These are phyloP conservation scores for Capsicum rhomboideum DNA, from an alignment of 257 asterid species.

Conservation along the genomic window DNA sequence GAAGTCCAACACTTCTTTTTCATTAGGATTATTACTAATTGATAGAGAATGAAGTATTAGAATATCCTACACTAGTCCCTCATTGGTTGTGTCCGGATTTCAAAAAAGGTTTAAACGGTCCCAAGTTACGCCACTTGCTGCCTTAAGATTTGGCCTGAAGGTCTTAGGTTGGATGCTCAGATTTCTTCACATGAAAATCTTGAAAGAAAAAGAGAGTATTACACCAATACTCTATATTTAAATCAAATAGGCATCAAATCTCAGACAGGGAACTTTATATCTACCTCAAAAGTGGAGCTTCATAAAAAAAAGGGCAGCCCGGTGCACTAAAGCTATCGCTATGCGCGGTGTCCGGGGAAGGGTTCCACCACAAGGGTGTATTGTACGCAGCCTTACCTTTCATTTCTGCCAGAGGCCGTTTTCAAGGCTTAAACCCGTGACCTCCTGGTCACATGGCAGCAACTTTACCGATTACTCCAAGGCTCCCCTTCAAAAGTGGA, in stretches of 20 bases:
- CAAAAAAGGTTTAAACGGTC: too few species aligned
- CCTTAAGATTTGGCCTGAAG: not conserved
- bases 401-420: too few species aligned
- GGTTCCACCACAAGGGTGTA: too few species aligned
- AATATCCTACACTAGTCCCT: not conserved
- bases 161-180: not conserved
- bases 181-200: not conserved
- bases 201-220: not conserved
- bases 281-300: too few species aligned
- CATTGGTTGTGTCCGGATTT: not conserved
- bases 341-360: too few species aligned
- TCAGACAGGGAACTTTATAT: not conserved
- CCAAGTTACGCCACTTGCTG: not conserved
- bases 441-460: too few species aligned
- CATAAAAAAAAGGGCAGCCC: too few species aligned
- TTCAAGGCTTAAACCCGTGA: too few species aligned
- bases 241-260: not conserved
- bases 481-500: constrained; percentile 41
- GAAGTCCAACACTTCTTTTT: not conserved
- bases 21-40: not conserved
- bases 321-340: too few species aligned
- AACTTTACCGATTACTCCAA: too few species aligned
- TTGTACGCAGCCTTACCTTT: too few species aligned
- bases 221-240: too few species aligned
- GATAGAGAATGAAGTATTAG: not conserved